Conservation (phyloP, 148 eudicot genomes). For the Cornus suecica region DNA sequence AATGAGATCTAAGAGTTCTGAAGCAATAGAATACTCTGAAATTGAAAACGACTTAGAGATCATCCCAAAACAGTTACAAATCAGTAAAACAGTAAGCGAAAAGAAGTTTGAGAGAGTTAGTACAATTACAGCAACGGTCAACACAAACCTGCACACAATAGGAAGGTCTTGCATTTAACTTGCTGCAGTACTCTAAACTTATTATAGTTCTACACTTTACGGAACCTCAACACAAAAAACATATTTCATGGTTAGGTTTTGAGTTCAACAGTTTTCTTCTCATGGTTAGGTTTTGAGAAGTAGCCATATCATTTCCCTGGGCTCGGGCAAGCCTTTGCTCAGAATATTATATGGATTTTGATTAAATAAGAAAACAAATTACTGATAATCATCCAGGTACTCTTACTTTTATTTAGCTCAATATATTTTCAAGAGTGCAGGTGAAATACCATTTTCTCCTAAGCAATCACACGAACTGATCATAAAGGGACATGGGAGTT, state of each 20-base stretch:
- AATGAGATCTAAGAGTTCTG: too few relatives aligned
- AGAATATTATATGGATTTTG: too few relatives aligned
- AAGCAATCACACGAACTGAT: neutral
- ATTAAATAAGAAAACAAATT: too few relatives aligned
- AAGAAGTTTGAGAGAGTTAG: neutral
- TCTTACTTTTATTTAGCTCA: neutral
- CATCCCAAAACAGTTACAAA: too few relatives aligned
- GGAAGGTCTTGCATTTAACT: neutral
- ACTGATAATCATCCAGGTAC: too few relatives aligned
- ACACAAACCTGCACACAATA: neutral
- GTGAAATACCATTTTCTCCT: neutral
- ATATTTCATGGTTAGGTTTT: neutral
- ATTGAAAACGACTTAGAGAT: too few relatives aligned
- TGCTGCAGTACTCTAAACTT: neutral
- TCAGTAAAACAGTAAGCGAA: too few relatives aligned
- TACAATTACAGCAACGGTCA: neutral
- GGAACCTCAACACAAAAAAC: neutral
- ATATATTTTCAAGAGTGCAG: neutral
- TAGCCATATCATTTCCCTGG: neutral
- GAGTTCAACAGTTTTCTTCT: neutral
- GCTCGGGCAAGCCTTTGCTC: too few relatives aligned
- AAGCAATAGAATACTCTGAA: too few relatives aligned
- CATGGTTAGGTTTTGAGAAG: neutral
- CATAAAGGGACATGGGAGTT: neutral
- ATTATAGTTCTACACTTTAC: neutral